These are phyloP conservation scores for Hydnomerulius pinastri DNA, from an alignment of 768 basidiomycete species.

Conservation along the genomic window DNA sequence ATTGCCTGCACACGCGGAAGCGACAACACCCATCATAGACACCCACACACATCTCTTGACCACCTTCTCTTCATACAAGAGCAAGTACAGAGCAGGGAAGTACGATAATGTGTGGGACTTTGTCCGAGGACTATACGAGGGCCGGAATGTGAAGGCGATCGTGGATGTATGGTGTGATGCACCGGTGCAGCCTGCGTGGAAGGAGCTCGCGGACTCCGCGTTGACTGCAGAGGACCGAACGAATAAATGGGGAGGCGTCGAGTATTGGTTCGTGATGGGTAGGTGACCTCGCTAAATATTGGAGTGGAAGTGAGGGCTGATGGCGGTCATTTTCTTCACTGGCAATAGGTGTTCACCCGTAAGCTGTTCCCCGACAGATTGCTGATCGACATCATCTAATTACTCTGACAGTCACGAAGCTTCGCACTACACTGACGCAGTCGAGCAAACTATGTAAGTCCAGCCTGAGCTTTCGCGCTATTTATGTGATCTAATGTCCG, in stretches of 20 bases:
- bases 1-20: slow-evolving; percentile 29
- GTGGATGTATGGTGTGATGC: slow-evolving; percentile 93
- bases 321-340: slow-evolving; percentile 1
- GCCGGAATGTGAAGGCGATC: slow-evolving; percentile 59
- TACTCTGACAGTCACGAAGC: slow-evolving; percentile 63
- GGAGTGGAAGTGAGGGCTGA: background rate
- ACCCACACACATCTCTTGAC: slow-evolving; percentile 85
- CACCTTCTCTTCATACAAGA: slow-evolving; percentile 64
- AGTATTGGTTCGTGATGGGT: slow-evolving; percentile 88
- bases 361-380: slow-evolving; percentile 25
- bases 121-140: slow-evolving; percentile 59
- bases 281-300: slow-evolving; percentile 12
- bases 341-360: slow-evolving; percentile 72
- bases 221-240: slow-evolving; percentile 47
- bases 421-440: slow-evolving; percentile 60
- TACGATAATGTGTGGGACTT: slow-evolving; percentile 67
- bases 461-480: background rate
- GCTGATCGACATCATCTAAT: background rate
- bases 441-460: slow-evolving; percentile 69
- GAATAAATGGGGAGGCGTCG: slow-evolving; percentile 63
- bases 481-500: background rate
- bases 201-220: slow-evolving; percentile 73
- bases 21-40: slow-evolving; percentile 58
- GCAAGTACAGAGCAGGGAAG: slow-evolving; percentile 59
- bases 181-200: slow-evolving; percentile 62